Evolutionary conservation across 1,139 yeast species (phyloP).

Genomic region (Magnusiomyces suaveolens): DNA sequence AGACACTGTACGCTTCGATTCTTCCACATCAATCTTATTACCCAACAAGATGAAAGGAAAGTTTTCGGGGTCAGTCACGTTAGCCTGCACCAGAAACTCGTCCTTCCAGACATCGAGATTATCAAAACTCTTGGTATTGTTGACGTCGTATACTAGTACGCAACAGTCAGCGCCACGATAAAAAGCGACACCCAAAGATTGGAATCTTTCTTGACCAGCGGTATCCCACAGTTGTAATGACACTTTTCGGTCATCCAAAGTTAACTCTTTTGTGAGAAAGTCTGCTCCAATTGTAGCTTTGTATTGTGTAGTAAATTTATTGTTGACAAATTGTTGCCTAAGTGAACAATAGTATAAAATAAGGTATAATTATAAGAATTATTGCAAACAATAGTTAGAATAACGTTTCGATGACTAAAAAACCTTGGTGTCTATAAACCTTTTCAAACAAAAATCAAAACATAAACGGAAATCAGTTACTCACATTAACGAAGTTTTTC

Average conservation of each 20-base stretch:
- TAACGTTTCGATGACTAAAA: background rate
- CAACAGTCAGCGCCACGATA: slow-evolving; percentile 98
- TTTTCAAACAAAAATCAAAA: background rate
- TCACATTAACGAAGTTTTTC: slow-evolving; percentile 81
- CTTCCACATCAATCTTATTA: slow-evolving; percentile 91
- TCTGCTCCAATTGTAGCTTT: slow-evolving; percentile 98
- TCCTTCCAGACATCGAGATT: slow-evolving; percentile 88
- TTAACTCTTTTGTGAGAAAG: slow-evolving; percentile 82
- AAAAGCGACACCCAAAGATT: slow-evolving; percentile 92
- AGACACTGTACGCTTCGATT: slow-evolving; percentile 72
- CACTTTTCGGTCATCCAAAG: slow-evolving; percentile 70
- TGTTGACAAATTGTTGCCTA: slow-evolving; percentile 85
- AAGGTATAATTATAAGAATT: background rate
- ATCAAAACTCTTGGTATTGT: slow-evolving; percentile 86
- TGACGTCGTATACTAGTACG: slow-evolving; percentile 89
- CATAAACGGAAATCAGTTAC: slow-evolving; percentile 14
- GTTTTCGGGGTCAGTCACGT: slow-evolving; percentile 84
- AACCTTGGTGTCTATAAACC: too few species aligned
- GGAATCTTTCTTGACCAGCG: slow-evolving; percentile 84
- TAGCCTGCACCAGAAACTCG: slow-evolving; percentile 87
- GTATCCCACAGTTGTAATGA: slow-evolving; percentile 88
- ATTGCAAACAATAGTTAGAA: background rate
- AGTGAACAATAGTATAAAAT: background rate
- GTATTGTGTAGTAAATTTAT: slow-evolving; percentile 89
- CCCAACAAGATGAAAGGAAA: slow-evolving; percentile 94